phyloP scores from a whole-genome alignment of 805 yeast species.

The Starmera quercuum region DNA sequence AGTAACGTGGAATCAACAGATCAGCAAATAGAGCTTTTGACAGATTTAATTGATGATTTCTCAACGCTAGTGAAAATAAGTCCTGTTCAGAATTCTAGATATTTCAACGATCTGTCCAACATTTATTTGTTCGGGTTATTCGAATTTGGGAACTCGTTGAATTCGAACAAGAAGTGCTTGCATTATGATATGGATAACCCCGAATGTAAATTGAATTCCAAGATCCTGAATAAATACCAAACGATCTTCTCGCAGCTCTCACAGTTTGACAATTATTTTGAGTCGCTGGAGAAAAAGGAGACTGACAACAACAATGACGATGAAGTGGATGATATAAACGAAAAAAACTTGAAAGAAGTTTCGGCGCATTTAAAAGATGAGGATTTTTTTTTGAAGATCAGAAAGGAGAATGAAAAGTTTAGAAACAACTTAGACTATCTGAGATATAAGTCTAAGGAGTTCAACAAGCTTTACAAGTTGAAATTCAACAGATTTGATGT shows the following conservation, averaged over 20 bases:
- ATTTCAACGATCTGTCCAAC: constrained; percentile 23
- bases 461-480: constrained; percentile 12
- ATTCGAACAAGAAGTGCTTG: constrained; percentile 57
- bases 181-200: constrained; percentile 68
- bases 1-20: constrained; percentile 10
- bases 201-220: constrained; percentile 49
- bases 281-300: constrained; percentile 29
- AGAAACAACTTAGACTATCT: constrained; percentile 15
- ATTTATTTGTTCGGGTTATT: constrained; percentile 44
- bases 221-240: constrained; percentile 40
- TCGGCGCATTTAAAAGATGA: constrained; percentile 24
- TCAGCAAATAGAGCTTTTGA: constrained; percentile 11
- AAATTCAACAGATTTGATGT: constrained; percentile 14
- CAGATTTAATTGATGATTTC: constrained; percentile 18
- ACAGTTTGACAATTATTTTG: constrained; percentile 37
- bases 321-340: constrained; percentile 31
- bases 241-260: constrained; percentile 24
- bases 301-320: constrained; percentile 22
- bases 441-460: constrained; percentile 6
- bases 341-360: constrained; percentile 33
- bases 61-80: constrained; percentile 18
- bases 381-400: constrained; percentile 12
- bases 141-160: constrained; percentile 44
- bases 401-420: constrained; percentile 13
- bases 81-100: constrained; percentile 19